Base-by-base conservation (phyloP, 306 rosid species). In the Dicorynia guianensis region DNA sequence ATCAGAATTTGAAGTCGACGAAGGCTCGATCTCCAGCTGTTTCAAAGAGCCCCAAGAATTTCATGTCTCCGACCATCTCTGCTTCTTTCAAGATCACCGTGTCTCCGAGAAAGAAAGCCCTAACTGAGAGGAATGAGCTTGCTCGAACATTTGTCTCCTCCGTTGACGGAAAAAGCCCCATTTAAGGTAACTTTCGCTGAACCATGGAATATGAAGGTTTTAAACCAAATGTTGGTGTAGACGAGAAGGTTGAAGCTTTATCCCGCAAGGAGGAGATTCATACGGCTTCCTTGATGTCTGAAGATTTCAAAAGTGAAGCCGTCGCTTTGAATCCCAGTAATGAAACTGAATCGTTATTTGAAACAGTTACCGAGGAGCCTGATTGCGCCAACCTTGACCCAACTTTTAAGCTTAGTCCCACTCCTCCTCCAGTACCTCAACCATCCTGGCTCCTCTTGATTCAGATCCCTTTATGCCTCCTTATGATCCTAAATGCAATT, bases 31-130 rank as follows among this genome's bases (percentile, higher is more conserved):
- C 97, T 0, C 96, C 98, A 33, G 76, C 85, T 58, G 81, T 75
- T 40, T 63, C 85, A 6, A 90, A 87, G 85, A 17, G 85, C 52
- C n/a, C 87, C 9, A 93, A 89, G 82, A 76, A 89, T 76, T 93
- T 93, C 81, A 93, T 93, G 97, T 86, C 93, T 49, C 93, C 98
- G 0, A 93, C 97, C 20, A 89, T 93, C 48, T 93, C 98, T 18
- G 98, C 98, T 12, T 83, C 96, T 17, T 83, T 79, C 57, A 93
- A 93, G 91, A 15, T 91, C 54, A 63, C 81, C 0, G 76, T 76
- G 18, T 91, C 97, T 18, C 98, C 97, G 3, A 88, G 82, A 78
- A 93, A 91, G 88, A 93, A 87, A 64, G 70, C 91, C 49, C 80
- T 93, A 8, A 39, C 33, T 0, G 97, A 93, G 76, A 79, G 89